Conservation (phyloP, 805 yeast species). For the Metschnikowia kofuensis region DNA sequence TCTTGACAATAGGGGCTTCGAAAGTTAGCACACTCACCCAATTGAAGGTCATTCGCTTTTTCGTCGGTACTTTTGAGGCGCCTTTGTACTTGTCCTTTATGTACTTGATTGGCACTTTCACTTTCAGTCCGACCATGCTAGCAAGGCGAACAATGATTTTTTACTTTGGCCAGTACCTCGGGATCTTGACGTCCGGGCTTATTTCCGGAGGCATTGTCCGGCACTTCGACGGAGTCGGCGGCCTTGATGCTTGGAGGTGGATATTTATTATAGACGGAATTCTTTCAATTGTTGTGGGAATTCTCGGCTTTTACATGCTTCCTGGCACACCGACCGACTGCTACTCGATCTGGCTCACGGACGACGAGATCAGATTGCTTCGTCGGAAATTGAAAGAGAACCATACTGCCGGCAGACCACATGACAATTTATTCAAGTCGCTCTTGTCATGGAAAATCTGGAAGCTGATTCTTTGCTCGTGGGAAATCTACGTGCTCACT, state of each 20-base stretch:
- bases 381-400: conserved; percentile 26
- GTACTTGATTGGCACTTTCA: conserved; percentile 23
- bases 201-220: conserved; percentile 23
- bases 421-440: conserved; percentile 13
- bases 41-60: conserved; percentile 25
- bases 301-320: conserved; percentile 17
- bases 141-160: conserved; percentile 26
- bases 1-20: conserved; percentile 21
- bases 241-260: conserved; percentile 19
- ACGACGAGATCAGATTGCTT: conserved; percentile 27
- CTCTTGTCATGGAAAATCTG: conserved; percentile 35
- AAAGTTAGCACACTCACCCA: conserved; percentile 17
- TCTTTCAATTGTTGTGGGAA: conserved; percentile 14
- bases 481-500: conserved; percentile 59
- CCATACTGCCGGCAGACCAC: conserved; percentile 18
- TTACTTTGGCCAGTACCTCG: conserved; percentile 28
- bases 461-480: conserved; percentile 49
- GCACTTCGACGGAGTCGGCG: conserved; percentile 10
- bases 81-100: conserved; percentile 27
- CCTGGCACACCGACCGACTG: conserved; percentile 22
- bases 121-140: conserved; percentile 23
- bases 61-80: conserved; percentile 26
- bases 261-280: conserved; percentile 17
- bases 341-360: conserved; percentile 19
- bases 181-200: conserved; percentile 28